A percentile compares a stretch with the other conserved stretches of the same genome.
Evolutionary conservation across 495 filamentous ascomycete species (phyloP).

Genomic region (Eremomyces bilateralis): DNA sequence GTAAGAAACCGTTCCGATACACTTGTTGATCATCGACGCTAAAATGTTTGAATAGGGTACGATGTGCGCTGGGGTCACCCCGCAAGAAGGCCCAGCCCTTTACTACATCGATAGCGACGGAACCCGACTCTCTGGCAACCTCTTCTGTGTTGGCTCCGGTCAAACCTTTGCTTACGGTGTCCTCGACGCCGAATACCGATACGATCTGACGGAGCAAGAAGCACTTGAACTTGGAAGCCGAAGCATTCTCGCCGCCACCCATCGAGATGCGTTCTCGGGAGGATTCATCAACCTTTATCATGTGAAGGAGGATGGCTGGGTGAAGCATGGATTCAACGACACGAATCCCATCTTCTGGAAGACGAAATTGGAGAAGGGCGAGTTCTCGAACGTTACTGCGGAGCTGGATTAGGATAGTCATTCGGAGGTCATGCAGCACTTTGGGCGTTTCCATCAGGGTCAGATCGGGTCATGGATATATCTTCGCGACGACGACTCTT

Average conservation of each 20-base stretch:
- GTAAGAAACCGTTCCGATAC: too few relatives aligned
- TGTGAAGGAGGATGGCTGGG: constrained; percentile 95
- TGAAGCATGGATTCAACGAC: constrained; percentile 80
- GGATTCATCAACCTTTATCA: constrained; percentile 98
- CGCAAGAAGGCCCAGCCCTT: constrained; percentile 85
- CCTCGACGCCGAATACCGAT: constrained; percentile 81
- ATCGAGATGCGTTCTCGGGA: constrained; percentile 93
- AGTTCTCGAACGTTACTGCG: constrained; percentile 92
- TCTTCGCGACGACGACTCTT: too few relatives aligned
- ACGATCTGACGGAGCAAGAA: constrained; percentile 66
- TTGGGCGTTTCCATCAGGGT: too few relatives aligned
- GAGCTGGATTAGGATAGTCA: too few relatives aligned
- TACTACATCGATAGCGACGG: constrained; percentile 99
- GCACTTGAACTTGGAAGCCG: constrained; percentile 76
- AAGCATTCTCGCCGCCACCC: constrained; percentile 90
- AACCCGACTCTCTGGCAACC: constrained; percentile 73
- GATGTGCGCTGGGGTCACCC: constrained; percentile 95
- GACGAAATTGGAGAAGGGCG: constrained; percentile 91
- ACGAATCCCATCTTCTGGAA: constrained; percentile 71
- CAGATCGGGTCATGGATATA: too few relatives aligned
- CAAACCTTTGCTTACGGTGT: constrained; percentile 99
- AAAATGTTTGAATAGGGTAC: constrained; percentile 58
- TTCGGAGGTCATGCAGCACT: too few relatives aligned
- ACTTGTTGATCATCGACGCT: too few relatives aligned
- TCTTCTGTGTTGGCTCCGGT: constrained; percentile 95